Evolutionary conservation across 345 rosid species (phyloP).

Genomic region (Ceriops zippeliana): DNA sequence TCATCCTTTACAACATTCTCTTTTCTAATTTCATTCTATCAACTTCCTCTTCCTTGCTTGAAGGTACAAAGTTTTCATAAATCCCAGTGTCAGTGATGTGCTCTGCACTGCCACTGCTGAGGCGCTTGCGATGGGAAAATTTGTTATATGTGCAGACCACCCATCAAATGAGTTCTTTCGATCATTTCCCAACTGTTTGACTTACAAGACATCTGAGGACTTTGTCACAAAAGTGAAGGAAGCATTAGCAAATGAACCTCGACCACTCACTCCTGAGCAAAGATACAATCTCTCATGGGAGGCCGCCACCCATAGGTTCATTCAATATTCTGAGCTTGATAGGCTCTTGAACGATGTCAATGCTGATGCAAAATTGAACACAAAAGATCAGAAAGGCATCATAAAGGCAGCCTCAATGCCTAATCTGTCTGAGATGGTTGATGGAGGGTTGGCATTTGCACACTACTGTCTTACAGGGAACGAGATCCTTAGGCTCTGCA

Average conservation of each 20-base stretch:
- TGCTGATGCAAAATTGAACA: conserved; percentile 6
- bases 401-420: conserved; percentile 58
- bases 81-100: conserved; percentile 94
- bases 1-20: not conserved
- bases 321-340: conserved; percentile 77
- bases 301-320: conserved; percentile 91
- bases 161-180: conserved; percentile 97
- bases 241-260: conserved; percentile 82
- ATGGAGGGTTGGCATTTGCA: conserved; percentile 85
- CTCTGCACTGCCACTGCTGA: conserved; percentile 99
- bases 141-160: conserved; percentile 93
- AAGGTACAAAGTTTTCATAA: conserved; percentile 98
- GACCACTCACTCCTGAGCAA: conserved; percentile 77
- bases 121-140: conserved; percentile 98
- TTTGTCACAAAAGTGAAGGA: conserved; percentile 78
- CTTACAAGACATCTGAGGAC: conserved; percentile 83
- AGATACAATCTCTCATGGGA: conserved; percentile 89
- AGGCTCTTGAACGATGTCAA: conserved; percentile 40
- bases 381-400: conserved; percentile 24
- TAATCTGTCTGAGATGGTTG: conserved; percentile 51
- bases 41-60: conserved; percentile 24
- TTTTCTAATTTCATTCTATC: not conserved
- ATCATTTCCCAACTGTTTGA: conserved; percentile 88
- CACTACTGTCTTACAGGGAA: conserved; percentile 86
- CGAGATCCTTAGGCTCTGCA: conserved; percentile 73